phyloP scores from a whole-genome alignment of 2,329 filamentous ascomycete species.

The Beauveria caledonica region DNA sequence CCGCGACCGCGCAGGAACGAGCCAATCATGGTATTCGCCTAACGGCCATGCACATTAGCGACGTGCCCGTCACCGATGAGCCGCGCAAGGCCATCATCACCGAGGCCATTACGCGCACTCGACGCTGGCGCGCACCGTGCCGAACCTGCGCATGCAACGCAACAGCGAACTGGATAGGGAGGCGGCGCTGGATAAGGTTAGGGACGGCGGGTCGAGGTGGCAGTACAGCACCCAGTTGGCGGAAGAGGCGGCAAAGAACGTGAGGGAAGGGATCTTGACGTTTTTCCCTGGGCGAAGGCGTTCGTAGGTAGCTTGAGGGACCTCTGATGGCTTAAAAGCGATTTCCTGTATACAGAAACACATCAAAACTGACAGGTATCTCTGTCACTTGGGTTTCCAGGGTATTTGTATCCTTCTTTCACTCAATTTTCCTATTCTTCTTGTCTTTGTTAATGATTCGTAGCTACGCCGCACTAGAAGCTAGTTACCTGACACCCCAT shows the following conservation, averaged over 20 bases:
- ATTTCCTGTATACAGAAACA: not conserved
- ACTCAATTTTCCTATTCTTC: too few relatives aligned
- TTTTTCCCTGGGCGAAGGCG: conserved; percentile 4
- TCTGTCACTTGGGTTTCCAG: too few relatives aligned
- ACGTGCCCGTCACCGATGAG: conserved; percentile 29
- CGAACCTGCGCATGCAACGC: conserved; percentile 1
- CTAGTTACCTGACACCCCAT: too few relatives aligned
- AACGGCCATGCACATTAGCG: conserved; percentile 37
- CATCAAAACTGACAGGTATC: too few relatives aligned
- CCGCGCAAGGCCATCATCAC: conserved; percentile 35
- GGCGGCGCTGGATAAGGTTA: not conserved
- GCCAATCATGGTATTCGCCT: too few relatives aligned
- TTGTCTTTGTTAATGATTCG: too few relatives aligned
- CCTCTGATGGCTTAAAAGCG: not conserved
- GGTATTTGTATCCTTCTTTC: too few relatives aligned
- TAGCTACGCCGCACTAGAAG: too few relatives aligned
- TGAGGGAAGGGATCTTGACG: not conserved
- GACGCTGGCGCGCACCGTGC: conserved; percentile 18
- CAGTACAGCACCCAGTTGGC: not conserved
- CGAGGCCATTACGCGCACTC: conserved; percentile 41
- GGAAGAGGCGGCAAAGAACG: not conserved
- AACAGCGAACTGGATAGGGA: not conserved
- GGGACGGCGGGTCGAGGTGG: not conserved
- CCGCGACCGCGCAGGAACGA: too few relatives aligned
- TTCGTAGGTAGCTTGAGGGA: not conserved